Percentiles rank a stretch among this genome's conserved stretches.
phyloP scores from a whole-genome alignment of 2,329 filamentous ascomycete genomes.

The Remersonia thermophila region DNA sequence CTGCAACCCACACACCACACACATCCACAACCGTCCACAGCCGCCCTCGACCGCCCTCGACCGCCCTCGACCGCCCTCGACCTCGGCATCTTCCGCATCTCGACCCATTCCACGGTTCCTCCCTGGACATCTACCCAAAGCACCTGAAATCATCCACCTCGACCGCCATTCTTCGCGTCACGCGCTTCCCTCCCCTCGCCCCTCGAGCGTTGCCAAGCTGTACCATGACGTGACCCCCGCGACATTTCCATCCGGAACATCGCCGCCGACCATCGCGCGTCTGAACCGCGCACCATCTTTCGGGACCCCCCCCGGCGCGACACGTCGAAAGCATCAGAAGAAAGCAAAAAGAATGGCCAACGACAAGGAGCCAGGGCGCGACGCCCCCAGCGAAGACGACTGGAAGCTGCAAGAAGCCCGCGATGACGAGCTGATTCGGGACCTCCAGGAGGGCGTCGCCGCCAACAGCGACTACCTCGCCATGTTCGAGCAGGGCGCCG shows the following conservation, averaged over 20 bases:
- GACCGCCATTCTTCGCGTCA: no score
- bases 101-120: not conserved
- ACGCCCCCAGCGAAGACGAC: slow-evolving; percentile 12
- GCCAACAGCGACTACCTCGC: slow-evolving; percentile 33
- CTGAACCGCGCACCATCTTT: no score
- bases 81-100: not conserved
- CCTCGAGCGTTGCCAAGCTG: no score
- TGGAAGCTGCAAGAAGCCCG: slow-evolving; percentile 16
- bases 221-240: no score
- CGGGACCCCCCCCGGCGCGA: no score
- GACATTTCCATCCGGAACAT: no score
- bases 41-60: not conserved
- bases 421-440: slow-evolving; percentile 14
- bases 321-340: slow-evolving; percentile 12
- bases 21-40: not conserved
- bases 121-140: not conserved
- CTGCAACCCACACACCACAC: not conserved
- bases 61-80: not conserved
- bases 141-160: no score
- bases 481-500: slow-evolving; percentile 20
- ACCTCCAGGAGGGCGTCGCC: slow-evolving; percentile 8
- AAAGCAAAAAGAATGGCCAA: no score
- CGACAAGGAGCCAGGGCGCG: slow-evolving; percentile 11
- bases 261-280: slow-evolving; percentile 11
- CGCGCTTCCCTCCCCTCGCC: not conserved